These are phyloP conservation scores for Petunia secreta DNA, from an alignment of 257 asterid species.

Conservation along the genomic window DNA sequence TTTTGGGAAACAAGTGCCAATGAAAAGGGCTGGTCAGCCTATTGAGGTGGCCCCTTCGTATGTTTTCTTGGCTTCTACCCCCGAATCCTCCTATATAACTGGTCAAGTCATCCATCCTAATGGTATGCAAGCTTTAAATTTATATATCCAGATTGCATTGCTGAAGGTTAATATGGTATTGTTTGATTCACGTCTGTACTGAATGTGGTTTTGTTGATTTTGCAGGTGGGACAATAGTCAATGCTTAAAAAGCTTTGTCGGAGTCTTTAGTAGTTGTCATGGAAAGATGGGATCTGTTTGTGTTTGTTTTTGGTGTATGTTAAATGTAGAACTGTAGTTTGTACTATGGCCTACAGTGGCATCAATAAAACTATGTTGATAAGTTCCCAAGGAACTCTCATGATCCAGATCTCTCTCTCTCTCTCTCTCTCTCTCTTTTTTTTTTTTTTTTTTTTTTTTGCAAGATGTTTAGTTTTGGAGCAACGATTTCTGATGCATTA, in stretches of 20 bases:
- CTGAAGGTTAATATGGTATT: not conserved
- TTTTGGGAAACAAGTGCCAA: conserved; percentile 66
- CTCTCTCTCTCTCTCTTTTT: not conserved
- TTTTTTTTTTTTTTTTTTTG: not conserved
- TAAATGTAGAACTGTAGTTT: not conserved
- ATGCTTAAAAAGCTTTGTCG: conserved; percentile 35
- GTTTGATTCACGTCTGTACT: not conserved
- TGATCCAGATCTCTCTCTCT: not conserved
- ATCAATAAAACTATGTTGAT: not conserved
- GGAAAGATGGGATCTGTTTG: not conserved
- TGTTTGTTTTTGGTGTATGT: not conserved
- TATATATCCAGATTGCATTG: not conserved
- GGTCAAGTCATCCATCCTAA: conserved; percentile 82
- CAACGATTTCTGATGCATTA: too few species aligned
- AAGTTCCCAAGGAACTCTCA: not conserved
- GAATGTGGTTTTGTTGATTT: not conserved
- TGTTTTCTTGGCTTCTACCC: conserved; percentile 67
- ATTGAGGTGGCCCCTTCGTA: conserved; percentile 68
- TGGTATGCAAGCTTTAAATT: conserved; percentile 36
- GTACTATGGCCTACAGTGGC: not conserved
- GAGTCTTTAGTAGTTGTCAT: not conserved
- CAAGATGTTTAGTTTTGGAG: not conserved
- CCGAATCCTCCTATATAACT: conserved; percentile 63
- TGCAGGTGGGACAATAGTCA: conserved; percentile 58
- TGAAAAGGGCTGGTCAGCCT: conserved; percentile 85